Conservation (phyloP, 208 protist species). For the Entamoeba moshkovskii region DNA sequence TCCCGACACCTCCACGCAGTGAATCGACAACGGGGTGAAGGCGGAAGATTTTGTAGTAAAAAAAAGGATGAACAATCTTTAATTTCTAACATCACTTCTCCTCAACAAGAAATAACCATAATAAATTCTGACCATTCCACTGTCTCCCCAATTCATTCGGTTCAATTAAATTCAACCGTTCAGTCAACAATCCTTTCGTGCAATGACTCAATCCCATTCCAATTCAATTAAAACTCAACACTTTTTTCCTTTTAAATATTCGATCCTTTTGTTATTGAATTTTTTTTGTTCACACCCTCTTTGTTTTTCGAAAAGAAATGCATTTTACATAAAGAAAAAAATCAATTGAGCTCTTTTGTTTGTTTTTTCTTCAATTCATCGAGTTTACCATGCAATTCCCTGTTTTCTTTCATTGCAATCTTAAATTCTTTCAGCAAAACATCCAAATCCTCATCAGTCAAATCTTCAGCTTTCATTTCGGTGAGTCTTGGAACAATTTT, state of each 20-base stretch:
- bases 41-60: neutral
- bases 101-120: neutral
- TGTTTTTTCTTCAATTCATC: neutral
- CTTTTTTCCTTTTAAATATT: too few relatives aligned
- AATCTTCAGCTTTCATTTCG: neutral
- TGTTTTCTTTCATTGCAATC: neutral
- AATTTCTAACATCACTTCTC: neutral
- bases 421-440: neutral
- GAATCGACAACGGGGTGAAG: neutral
- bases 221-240: neutral
- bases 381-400: neutral
- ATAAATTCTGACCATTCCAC: neutral
- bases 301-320: too few relatives aligned
- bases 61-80: neutral
- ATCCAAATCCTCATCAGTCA: neutral
- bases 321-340: too few relatives aligned
- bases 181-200: neutral
- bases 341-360: too few relatives aligned
- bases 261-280: too few relatives aligned
- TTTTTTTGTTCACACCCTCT: too few relatives aligned
- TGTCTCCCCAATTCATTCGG: neutral
- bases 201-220: neutral
- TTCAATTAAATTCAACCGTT: neutral
- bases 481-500: neutral
- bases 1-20: neutral